Percentiles rank a stretch among this genome's conserved stretches.
phyloP scores from a whole-genome alignment of 2,329 filamentous ascomycete species.

The Neophaeococcomyces aloes region DNA sequence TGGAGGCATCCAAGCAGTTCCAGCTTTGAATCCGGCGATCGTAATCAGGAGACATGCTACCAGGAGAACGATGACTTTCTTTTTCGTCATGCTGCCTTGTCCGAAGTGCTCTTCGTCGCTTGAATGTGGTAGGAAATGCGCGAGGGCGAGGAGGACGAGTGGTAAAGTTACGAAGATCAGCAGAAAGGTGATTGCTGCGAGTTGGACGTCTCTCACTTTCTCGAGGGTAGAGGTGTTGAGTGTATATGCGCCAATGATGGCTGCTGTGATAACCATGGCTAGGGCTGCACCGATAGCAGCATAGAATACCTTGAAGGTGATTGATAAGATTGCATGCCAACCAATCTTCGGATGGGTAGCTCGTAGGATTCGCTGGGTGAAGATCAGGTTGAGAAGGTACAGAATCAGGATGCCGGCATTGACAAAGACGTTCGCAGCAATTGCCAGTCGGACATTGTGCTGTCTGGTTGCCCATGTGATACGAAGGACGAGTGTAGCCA shows the following conservation, averaged over 20 bases:
- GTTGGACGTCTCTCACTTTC: constrained; percentile 53
- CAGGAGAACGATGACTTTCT: constrained; percentile 53
- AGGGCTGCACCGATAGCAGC: constrained; percentile 49
- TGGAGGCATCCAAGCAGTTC: constrained; percentile 43
- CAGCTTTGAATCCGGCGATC: constrained; percentile 59
- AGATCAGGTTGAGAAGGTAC: constrained; percentile 68
- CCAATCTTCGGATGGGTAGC: constrained; percentile 61
- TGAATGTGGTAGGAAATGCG: constrained; percentile 37
- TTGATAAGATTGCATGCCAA: constrained; percentile 49
- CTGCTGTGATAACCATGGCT: constrained; percentile 54
- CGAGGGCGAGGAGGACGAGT: constrained; percentile 43
- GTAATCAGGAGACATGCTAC: constrained; percentile 51
- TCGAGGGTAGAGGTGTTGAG: constrained; percentile 40
- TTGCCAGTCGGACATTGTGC: constrained; percentile 38
- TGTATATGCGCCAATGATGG: constrained; percentile 58
- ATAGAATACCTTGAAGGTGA: constrained; percentile 49
- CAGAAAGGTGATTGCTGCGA: constrained; percentile 52
- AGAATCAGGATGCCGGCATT: constrained; percentile 64
- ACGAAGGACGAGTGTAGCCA: constrained; percentile 39
- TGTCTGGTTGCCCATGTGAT: constrained; percentile 45
- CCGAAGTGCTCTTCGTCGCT: constrained; percentile 52
- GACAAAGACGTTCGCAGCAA: constrained; percentile 58
- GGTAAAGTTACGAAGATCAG: constrained; percentile 58
- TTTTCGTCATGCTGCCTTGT: constrained; percentile 53
- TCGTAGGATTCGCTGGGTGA: constrained; percentile 63